Evolutionary conservation across 257 asterid species (phyloP), one percentile per base, ranked within the genome.

Genomic region (Anisodus acutangulus): DNA sequence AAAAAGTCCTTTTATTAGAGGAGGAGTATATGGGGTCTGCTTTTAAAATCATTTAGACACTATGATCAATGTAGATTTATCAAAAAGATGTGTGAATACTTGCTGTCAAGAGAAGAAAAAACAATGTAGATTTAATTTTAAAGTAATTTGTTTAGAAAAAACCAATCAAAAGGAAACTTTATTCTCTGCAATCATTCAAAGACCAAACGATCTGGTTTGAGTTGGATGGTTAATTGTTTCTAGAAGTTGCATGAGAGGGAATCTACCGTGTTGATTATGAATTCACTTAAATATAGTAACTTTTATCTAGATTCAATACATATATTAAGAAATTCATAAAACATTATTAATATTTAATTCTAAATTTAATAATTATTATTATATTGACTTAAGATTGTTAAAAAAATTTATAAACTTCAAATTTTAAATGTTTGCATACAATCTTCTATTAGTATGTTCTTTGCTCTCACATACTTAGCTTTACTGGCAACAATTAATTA

Each of bases 21-120:
- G 2, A 74, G 9, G 41, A 3, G 5, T 47, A 10, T 74, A 74
- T 19, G 9, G 59, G 45, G 39, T 49, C 81, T 49, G 11, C 63
- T 17, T 51, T 72, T 76, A 11, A 49, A 76, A 76, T 76, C 62
- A 76, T 76, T 76, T 74, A 74, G 59, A 76, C 81, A 76, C 45
- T 49, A 22, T 12, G 59, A 49, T 22, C 62, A 74, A 22, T 47
- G 45, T 19, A 49, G 81, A 74, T 49, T 49, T 72, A 3, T 22
- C 11, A 76, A 76, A 68, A 76, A 13, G 81, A 76, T 11, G 81
- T 74, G 62, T 74, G 81, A 51, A 74, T 45, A 26, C 81, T 74
- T 9, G 81, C 81, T 74, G 81, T 74, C 81, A 6, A 74, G 12
- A 47, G 81, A 49, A 11, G 22, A 74, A 19, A 63, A 19, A 26